These are phyloP conservation scores for Herpotrichia juniperi DNA, from an alignment of 2,329 filamentous ascomycete genomes.

Conservation along the genomic window DNA sequence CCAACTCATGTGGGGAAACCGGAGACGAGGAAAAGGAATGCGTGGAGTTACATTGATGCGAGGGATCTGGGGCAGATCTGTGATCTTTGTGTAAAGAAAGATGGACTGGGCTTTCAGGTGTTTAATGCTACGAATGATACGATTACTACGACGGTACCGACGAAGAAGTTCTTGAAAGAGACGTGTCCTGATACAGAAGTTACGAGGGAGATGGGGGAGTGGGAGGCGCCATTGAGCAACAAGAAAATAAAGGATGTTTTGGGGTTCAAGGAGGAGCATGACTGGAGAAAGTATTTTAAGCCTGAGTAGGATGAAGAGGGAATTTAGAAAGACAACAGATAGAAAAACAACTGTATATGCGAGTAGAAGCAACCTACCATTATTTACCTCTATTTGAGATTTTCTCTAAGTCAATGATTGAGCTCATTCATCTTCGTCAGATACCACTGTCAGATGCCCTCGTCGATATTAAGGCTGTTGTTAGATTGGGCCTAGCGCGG, in stretches of 20 bases:
- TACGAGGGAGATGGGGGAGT: constrained; percentile 62
- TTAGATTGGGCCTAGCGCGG: not conserved
- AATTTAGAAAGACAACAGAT: not conserved
- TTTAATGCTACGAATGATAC: constrained; percentile 70
- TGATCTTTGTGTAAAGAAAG: constrained; percentile 58
- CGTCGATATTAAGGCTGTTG: too few relatives aligned
- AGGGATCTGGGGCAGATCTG: constrained; percentile 68
- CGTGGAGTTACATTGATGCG: constrained; percentile 69
- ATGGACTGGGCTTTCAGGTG: constrained; percentile 65
- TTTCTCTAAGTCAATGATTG: too few relatives aligned
- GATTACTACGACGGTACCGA: constrained; percentile 62
- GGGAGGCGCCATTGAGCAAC: constrained; percentile 67
- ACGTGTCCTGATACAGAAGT: constrained; percentile 58
- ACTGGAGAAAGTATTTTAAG: constrained; percentile 61
- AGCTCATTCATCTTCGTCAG: too few relatives aligned
- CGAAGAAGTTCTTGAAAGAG: constrained; percentile 59
- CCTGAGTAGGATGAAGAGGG: constrained; percentile 17
- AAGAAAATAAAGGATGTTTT: constrained; percentile 64
- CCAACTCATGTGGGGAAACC: constrained; percentile 58
- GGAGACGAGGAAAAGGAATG: constrained; percentile 60
- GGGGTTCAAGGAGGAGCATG: constrained; percentile 64
- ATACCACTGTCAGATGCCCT: too few relatives aligned
- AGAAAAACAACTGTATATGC: too few relatives aligned
- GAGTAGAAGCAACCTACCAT: too few relatives aligned
- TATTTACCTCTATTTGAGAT: too few relatives aligned